These are phyloP conservation scores for Selaginella moellendorffii DNA, from an alignment of 75 land plant species.

Conservation along the genomic window DNA sequence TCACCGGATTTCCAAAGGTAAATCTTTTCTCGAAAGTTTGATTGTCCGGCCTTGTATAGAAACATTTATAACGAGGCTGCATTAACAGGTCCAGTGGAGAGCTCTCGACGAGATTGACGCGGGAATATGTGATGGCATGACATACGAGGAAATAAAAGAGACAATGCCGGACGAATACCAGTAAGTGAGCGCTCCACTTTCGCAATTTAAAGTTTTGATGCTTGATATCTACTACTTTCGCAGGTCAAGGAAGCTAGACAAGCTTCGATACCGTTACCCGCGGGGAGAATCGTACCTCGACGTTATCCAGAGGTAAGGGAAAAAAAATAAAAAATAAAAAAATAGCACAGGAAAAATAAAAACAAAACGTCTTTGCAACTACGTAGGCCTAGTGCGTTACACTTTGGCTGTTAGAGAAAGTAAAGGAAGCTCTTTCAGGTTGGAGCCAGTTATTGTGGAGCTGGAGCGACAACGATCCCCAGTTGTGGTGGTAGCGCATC, in stretches of 20 bases:
- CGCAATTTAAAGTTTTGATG: too few species aligned
- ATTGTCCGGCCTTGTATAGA: too few species aligned
- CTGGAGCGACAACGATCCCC: conserved; percentile 94
- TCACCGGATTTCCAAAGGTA: conserved; percentile 92
- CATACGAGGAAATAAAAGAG: conserved; percentile 88
- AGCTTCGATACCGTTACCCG: conserved; percentile 88
- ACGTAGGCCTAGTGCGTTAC: too few species aligned
- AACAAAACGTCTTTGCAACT: too few species aligned
- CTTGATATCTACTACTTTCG: too few species aligned
- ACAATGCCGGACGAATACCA: conserved; percentile 97
- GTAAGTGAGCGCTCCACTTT: conserved; percentile 47
- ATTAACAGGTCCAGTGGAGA: conserved; percentile 90
- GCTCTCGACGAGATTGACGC: conserved; percentile 96
- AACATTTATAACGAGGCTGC: background rate
- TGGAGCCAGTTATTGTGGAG: conserved; percentile 96
- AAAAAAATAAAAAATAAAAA: too few species aligned
- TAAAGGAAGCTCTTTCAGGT: too few species aligned
- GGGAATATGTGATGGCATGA: conserved; percentile 99
- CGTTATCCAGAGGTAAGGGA: conserved; percentile 99
- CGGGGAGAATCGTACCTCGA: conserved; percentile 98
- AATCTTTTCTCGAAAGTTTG: background rate
- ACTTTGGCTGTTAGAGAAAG: too few species aligned
- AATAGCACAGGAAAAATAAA: too few species aligned
- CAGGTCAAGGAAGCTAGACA: conserved; percentile 88
- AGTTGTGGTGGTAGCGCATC: conserved; percentile 94